Conservation (phyloP, 768 basidiomycete genomes). For the Amanita subjunquillea region DNA sequence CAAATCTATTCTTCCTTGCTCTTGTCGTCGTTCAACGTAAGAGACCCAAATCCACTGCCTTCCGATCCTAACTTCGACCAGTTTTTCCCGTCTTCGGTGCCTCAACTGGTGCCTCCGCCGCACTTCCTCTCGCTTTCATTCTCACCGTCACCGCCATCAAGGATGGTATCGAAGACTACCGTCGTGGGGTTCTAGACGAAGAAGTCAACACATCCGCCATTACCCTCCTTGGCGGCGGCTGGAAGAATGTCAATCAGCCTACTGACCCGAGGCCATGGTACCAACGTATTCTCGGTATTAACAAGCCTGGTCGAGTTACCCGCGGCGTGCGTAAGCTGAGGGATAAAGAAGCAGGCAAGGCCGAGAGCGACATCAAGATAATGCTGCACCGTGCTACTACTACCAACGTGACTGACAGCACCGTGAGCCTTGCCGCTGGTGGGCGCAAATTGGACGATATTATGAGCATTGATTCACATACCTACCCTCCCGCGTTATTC, state of each 20-base stretch:
- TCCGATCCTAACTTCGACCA: conserved; percentile 14
- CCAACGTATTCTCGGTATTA: conserved; percentile 62
- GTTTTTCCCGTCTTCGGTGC: conserved; percentile 91
- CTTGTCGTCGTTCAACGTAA: conserved; percentile 74
- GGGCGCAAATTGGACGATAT: conserved; percentile 56
- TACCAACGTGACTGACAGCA: conserved; percentile 18
- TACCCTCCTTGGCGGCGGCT: conserved; percentile 74
- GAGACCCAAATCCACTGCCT: conserved; percentile 9
- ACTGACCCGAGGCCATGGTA: conserved; percentile 67
- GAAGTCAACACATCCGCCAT: conserved; percentile 92
- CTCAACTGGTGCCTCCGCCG: conserved; percentile 68
- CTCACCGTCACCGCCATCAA: conserved; percentile 86
- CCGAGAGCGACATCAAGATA: conserved; percentile 50
- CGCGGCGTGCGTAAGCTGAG: conserved; percentile 81
- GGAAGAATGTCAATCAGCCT: conserved; percentile 86
- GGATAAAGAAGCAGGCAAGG: conserved; percentile 60
- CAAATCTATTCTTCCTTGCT: conserved; percentile 86
- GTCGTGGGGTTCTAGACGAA: conserved; percentile 80
- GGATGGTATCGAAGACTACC: conserved; percentile 93
- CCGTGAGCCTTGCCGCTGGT: conserved; percentile 32
- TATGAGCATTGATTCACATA: conserved; percentile 54
- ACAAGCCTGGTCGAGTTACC: conserved; percentile 65
- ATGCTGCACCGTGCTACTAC: conserved; percentile 17
- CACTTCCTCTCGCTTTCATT: conserved; percentile 83
- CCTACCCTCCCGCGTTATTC: conserved; percentile 44